Conservation (phyloP, 1,284 basidiomycete genomes). For the Rhodotorula glutinis region DNA sequence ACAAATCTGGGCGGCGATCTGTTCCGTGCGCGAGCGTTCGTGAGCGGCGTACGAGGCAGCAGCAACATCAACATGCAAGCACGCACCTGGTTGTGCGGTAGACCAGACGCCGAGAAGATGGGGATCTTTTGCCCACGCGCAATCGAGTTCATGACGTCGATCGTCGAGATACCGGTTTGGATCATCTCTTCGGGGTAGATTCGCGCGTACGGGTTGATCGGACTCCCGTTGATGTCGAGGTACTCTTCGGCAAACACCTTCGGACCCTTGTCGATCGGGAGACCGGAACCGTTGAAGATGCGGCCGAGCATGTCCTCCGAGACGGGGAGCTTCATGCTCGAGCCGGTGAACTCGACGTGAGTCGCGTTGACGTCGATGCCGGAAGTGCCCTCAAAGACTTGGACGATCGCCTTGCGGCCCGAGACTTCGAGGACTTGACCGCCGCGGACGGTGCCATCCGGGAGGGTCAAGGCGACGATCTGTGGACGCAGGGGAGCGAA, state of each 20-base stretch:
- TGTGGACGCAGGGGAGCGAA: background rate
- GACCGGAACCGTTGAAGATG: conserved; percentile 98
- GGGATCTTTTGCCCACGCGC: conserved; percentile 99
- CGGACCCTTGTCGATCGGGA: conserved; percentile 96
- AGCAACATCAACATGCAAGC: rapidly evolving
- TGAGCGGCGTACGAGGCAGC: background rate
- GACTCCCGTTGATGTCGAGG: conserved; percentile 97
- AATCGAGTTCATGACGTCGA: conserved; percentile 97
- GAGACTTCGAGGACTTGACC: conserved; percentile 98
- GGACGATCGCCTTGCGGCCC: conserved; percentile 98
- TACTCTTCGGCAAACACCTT: conserved; percentile 99
- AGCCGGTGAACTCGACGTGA: conserved; percentile 96
- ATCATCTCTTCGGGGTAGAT: conserved; percentile 99
- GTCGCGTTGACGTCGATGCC: conserved; percentile 97
- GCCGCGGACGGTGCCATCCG: conserved; percentile 90
- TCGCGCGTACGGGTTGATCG: conserved; percentile 98
- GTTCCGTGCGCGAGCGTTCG: conserved; percentile 20
- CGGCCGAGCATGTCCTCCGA: conserved; percentile 99
- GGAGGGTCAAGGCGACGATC: conserved; percentile 82
- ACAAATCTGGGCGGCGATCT: conserved; percentile 99
- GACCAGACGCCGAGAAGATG: conserved; percentile 97
- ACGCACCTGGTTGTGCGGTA: conserved; percentile 93
- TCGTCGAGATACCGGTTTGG: conserved; percentile 98
- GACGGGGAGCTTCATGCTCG: conserved; percentile 97
- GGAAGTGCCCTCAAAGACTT: conserved; percentile 97